These are phyloP conservation scores for Polychaeton citri DNA, from an alignment of 2,329 filamentous ascomycete species.

Conservation along the genomic window DNA sequence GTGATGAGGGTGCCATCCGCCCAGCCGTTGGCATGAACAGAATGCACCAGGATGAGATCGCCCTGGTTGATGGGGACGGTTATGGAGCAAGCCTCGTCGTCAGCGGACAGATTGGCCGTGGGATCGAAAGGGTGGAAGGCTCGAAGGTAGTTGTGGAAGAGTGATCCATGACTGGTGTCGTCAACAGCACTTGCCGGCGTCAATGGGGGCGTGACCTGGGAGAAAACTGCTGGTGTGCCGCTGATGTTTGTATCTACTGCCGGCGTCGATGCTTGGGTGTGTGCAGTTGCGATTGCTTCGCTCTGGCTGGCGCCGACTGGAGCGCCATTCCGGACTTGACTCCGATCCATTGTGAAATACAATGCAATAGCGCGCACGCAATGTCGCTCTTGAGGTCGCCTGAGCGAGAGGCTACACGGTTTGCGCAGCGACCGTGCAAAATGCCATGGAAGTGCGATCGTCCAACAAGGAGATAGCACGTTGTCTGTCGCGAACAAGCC, in stretches of 20 bases:
- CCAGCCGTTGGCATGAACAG: conserved; percentile 96
- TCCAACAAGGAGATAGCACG: not conserved
- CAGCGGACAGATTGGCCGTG: conserved; percentile 62
- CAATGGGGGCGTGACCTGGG: conserved; percentile 1
- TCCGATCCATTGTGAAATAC: not conserved
- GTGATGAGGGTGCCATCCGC: conserved; percentile 84
- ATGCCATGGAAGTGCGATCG: not conserved
- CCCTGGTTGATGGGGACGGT: conserved; percentile 81
- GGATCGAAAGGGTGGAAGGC: conserved; percentile 91
- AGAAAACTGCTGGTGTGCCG: not conserved
- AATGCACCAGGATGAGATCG: conserved; percentile 87
- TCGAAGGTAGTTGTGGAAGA: conserved; percentile 89
- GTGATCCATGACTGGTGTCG: conserved; percentile 34
- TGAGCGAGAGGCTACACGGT: conserved; percentile 54
- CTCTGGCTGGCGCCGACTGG: not conserved
- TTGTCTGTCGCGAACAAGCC: too few relatives aligned
- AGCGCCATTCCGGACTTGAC: not conserved
- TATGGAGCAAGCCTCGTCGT: conserved; percentile 45
- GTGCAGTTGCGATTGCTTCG: not conserved
- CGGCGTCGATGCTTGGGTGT: not conserved
- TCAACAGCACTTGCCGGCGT: not conserved
- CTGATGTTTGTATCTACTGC: not conserved
- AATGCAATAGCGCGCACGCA: not conserved
- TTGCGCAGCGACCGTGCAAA: conserved; percentile 14
- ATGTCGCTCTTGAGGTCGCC: conserved; percentile 40